Evolutionary conservation across 2,329 filamentous ascomycete species (phyloP).

Genomic region (Ustilaginoidea virens): DNA sequence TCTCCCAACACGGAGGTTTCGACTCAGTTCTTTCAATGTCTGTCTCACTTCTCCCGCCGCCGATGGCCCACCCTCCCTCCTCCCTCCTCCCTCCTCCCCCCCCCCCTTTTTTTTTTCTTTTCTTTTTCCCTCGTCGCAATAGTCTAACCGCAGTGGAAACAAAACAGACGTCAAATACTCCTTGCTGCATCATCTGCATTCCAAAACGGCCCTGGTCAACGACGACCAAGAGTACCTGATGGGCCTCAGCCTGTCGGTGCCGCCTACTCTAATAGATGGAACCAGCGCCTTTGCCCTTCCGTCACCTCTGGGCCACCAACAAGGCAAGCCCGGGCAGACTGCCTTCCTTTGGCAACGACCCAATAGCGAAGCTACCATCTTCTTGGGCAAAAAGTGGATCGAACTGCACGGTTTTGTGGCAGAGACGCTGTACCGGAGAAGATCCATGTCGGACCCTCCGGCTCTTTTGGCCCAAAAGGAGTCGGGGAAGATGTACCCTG

Average conservation of each 20-base stretch:
- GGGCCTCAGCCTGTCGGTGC: slow-evolving; percentile 67
- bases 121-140: too few relatives aligned
- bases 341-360: slow-evolving; percentile 79
- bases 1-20: slow-evolving; percentile 70
- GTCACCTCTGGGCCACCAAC: slow-evolving; percentile 6
- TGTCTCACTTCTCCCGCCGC: too few relatives aligned
- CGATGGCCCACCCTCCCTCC: neutral
- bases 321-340: slow-evolving; percentile 18
- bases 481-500: slow-evolving; percentile 53
- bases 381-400: slow-evolving; percentile 74
- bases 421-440: slow-evolving; percentile 35
- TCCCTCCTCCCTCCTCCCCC: neutral
- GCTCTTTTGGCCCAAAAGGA: slow-evolving; percentile 34
- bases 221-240: slow-evolving; percentile 43
- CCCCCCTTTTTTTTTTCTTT: neutral
- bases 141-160: too few relatives aligned
- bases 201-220: slow-evolving; percentile 26
- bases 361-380: slow-evolving; percentile 65
- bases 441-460: slow-evolving; percentile 18
- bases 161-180: slow-evolving; percentile 60
- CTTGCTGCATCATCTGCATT: slow-evolving; percentile 65
- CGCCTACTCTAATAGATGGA: slow-evolving; percentile 47
- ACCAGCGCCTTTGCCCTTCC: slow-evolving; percentile 37
- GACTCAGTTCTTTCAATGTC: slow-evolving; percentile 67
- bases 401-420: slow-evolving; percentile 73